Percentiles rank a stretch among this genome's conserved stretches.
Evolutionary conservation across 257 asterid genomes (phyloP).

Genomic region (Rauvolfia tetraphylla): DNA sequence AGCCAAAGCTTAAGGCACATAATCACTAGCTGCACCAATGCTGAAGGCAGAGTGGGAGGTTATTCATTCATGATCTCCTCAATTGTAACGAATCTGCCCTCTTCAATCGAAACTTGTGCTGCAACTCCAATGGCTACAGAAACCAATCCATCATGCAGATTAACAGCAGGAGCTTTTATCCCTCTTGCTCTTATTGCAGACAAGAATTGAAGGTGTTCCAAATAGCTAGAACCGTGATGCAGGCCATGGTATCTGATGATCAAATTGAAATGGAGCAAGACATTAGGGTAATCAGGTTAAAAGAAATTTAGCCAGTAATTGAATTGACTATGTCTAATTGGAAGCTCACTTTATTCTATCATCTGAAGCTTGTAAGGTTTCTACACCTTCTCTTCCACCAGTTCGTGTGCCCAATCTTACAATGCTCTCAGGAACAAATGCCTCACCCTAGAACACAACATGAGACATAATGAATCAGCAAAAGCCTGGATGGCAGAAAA

Average conservation of each 20-base stretch:
- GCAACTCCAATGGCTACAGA: conserved; percentile 98
- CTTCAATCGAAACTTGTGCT: conserved; percentile 74
- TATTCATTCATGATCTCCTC: conserved; percentile 54
- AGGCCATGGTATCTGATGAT: conserved; percentile 70
- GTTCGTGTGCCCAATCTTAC: conserved; percentile 71
- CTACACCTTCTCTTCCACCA: conserved; percentile 64
- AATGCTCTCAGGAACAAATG: conserved; percentile 83
- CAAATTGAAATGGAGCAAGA: neutral
- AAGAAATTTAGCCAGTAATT: neutral
- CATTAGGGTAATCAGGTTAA: neutral
- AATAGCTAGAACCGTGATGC: conserved; percentile 95
- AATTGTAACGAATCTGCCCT: conserved; percentile 63
- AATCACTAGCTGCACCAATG: neutral
- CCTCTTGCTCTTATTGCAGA: conserved; percentile 62
- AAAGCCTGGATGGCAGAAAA: neutral
- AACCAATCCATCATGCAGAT: conserved; percentile 69
- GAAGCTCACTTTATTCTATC: conserved; percentile 62
- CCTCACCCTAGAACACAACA: conserved; percentile 59
- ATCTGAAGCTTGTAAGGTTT: conserved; percentile 60
- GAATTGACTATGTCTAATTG: neutral
- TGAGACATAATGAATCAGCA: neutral
- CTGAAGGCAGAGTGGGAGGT: neutral
- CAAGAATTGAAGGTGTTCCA: conserved; percentile 79
- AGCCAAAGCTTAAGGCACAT: neutral
- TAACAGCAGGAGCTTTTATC: conserved; percentile 57